These are phyloP conservation scores for Beta vulgaris DNA, from an alignment of 148 eudicot species.

Conservation along the genomic window DNA sequence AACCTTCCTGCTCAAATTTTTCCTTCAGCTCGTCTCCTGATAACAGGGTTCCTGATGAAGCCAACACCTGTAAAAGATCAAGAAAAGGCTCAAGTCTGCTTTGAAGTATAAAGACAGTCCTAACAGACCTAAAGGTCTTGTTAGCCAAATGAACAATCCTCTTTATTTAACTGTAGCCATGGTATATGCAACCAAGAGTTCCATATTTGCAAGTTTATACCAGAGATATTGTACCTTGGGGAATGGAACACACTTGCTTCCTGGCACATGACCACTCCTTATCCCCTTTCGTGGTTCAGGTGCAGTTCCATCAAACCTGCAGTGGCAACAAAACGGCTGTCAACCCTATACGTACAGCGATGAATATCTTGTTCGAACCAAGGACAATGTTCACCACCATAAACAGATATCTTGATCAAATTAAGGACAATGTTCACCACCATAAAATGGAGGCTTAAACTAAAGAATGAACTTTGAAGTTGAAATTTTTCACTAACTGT, in stretches of 20 bases:
- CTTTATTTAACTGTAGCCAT: not conserved
- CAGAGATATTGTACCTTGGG: constrained; percentile 42
- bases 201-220: not conserved
- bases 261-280: constrained; percentile 94
- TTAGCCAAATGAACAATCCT: not conserved
- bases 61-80: constrained; percentile 60
- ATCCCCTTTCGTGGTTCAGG: constrained; percentile 96
- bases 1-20: constrained; percentile 78
- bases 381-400: not conserved
- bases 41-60: constrained; percentile 68
- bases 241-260: constrained; percentile 94
- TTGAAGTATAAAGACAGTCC: not conserved
- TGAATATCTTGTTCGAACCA: constrained; percentile 1
- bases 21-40: constrained; percentile 68
- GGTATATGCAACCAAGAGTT: not conserved
- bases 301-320: constrained; percentile 86
- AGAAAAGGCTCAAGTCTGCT: not conserved
- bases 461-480: too few relatives aligned
- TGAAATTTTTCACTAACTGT: too few relatives aligned
- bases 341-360: not conserved
- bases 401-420: not conserved
- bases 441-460: too few relatives aligned
- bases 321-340: constrained; percentile 23
- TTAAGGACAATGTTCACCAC: not conserved
- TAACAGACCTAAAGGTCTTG: not conserved